phyloP scores from a whole-genome alignment of 2,329 filamentous ascomycete species.

The Microascus cirrosus region DNA sequence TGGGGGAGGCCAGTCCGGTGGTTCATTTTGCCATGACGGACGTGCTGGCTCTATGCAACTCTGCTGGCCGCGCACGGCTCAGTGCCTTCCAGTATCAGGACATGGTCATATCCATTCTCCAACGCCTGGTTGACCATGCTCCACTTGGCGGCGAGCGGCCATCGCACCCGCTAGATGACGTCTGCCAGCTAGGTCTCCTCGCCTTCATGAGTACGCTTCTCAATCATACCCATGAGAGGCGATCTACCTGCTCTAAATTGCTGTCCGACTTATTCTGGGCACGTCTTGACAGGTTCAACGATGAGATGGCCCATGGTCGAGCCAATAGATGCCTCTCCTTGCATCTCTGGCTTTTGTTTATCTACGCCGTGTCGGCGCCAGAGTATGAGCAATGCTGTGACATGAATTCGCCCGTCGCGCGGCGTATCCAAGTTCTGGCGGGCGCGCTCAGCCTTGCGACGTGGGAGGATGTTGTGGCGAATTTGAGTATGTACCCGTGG shows the following conservation, averaged over 20 bases:
- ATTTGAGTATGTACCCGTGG: slow-evolving; percentile 14
- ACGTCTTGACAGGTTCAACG: slow-evolving; percentile 6
- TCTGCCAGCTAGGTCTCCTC: slow-evolving; percentile 14
- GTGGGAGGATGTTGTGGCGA: slow-evolving; percentile 5
- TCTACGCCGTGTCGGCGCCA: background rate
- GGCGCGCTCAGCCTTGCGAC: slow-evolving; percentile 1
- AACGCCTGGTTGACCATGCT: slow-evolving; percentile 13
- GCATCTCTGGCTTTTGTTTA: slow-evolving; percentile 6
- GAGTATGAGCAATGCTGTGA: background rate
- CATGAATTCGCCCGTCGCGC: slow-evolving; percentile 3
- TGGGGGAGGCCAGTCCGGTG: background rate
- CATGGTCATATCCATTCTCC: slow-evolving; percentile 12
- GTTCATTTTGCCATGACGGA: background rate
- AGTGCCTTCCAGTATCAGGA: slow-evolving; percentile 13
- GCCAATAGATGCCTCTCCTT: background rate
- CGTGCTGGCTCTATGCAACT: background rate
- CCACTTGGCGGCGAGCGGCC: slow-evolving; percentile 2
- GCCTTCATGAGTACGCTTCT: slow-evolving; percentile 15
- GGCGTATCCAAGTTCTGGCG: background rate
- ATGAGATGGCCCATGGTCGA: background rate
- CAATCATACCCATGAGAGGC: slow-evolving; percentile 2
- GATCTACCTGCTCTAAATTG: slow-evolving; percentile 6
- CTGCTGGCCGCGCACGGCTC: slow-evolving; percentile 4
- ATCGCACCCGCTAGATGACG: slow-evolving; percentile 8
- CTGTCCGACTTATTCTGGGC: slow-evolving; percentile 1